A percentile compares a stretch with the other conserved stretches of the same genome.
These are phyloP conservation scores for Hygrocybe punicea DNA, from an alignment of 768 basidiomycete species.

Conservation along the genomic window DNA sequence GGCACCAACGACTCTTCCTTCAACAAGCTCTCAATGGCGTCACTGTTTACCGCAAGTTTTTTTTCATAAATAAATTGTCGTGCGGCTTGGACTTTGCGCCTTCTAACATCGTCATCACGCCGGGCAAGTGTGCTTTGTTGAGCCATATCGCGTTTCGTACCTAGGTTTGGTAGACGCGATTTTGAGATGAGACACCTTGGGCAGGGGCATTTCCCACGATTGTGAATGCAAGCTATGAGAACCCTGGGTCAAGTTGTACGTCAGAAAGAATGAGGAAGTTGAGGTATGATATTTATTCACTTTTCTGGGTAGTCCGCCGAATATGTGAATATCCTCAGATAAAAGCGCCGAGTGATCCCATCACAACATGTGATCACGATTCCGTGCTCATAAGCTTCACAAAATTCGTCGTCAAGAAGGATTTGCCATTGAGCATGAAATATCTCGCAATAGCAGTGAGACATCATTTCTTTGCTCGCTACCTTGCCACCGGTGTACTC, in stretches of 20 bases:
- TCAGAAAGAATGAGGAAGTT: background rate
- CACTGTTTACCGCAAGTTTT: slow-evolving; percentile 23
- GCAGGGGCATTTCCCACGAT: slow-evolving; percentile 38
- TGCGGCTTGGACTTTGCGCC: slow-evolving; percentile 11
- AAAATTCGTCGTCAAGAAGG: slow-evolving; percentile 31
- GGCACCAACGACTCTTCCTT: slow-evolving; percentile 30
- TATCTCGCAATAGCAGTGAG: slow-evolving; percentile 5
- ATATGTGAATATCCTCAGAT: slow-evolving; percentile 34
- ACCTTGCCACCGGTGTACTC: background rate
- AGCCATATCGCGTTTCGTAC: slow-evolving; percentile 19
- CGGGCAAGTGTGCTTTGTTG: slow-evolving; percentile 5
- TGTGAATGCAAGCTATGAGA: slow-evolving; percentile 33
- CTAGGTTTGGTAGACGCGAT: slow-evolving; percentile 28
- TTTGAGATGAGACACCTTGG: slow-evolving; percentile 36
- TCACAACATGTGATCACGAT: slow-evolving; percentile 30
- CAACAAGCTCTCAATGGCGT: slow-evolving; percentile 24
- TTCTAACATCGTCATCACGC: slow-evolving; percentile 5
- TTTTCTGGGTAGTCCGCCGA: slow-evolving; percentile 44
- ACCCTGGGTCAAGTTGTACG: slow-evolving; percentile 17
- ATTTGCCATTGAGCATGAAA: slow-evolving; percentile 4
- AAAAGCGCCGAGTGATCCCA: slow-evolving; percentile 30
- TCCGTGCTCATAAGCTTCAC: slow-evolving; percentile 33
- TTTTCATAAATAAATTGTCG: slow-evolving; percentile 27
- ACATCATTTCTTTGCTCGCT: background rate
- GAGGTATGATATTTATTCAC: slow-evolving; percentile 19